Base-by-base conservation (phyloP, 2,329 filamentous ascomycete genomes). In the Epichloe sibirici region DNA sequence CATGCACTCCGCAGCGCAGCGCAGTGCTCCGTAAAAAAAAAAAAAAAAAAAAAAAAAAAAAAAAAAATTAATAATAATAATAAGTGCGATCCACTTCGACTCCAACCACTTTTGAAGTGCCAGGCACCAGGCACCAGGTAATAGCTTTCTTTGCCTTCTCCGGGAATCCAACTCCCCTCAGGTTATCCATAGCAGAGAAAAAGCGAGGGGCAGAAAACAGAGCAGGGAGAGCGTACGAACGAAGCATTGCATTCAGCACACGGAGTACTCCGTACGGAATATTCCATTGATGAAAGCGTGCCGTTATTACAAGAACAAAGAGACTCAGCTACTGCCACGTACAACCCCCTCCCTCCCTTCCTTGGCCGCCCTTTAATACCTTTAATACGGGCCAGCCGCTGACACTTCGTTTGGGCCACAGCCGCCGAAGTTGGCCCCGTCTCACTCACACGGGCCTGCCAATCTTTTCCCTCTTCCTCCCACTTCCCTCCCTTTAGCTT, bases 361-460 rank as follows among this genome's bases (percentile, higher is more conserved):
- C 25, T 46, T 25, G 45, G 31, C 45, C 17, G 34, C 45, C 34
- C 45, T 31, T 45, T 21, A 21, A 21, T 21, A 21, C 17, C 17
- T 21, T 21, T 21, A 21, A 21, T 21, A 21, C 17, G 17, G 17
- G 17, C 17, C 43, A 45, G 21, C 23, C 43, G 25, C 45, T 39
- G 17, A 51, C 37, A 37, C 45, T 44, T 51, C 13, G 15, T 49
- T 45, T 28, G 37, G 52, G 52, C 37, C 52, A 37, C 51, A 49
- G 50, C 44, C 50, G 50, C 53, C 38, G 53, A 38, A 42, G 28
- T 21, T 49, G 43, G 53, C 43, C 43, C 51, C 53, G 44, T 52
- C 44, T 51, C 48, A 53, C 48, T 48, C 51, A 28, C 48, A 51
- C 34, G 38, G 53, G 53, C 45, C 43, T 17, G 6, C 38, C 17